Evolutionary conservation across 2,329 filamentous ascomycete species (phyloP).

Genomic region (Monilinia aucupariae): DNA sequence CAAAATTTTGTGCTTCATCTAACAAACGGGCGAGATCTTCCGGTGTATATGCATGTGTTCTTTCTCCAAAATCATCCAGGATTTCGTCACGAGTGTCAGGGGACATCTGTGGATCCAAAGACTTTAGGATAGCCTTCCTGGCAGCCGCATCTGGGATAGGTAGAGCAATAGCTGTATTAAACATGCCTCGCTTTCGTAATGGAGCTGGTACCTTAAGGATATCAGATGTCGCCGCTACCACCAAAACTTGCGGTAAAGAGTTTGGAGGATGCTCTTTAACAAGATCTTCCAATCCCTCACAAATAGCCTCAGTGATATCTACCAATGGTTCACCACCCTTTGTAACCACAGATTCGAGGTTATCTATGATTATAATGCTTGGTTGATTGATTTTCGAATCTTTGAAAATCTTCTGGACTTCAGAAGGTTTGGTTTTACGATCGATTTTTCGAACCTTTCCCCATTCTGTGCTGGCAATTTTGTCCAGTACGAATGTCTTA

Average conservation of each 20-base stretch:
- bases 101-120: constrained; percentile 41
- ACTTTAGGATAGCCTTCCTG: constrained; percentile 68
- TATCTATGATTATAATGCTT: constrained; percentile 73
- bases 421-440: constrained; percentile 49
- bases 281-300: constrained; percentile 52
- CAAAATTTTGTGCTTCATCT: constrained; percentile 43
- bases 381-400: constrained; percentile 64
- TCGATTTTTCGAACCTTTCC: constrained; percentile 59
- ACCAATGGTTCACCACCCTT: constrained; percentile 50
- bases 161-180: constrained; percentile 64
- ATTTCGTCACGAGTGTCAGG: constrained; percentile 46
- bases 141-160: constrained; percentile 68
- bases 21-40: constrained; percentile 67
- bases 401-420: constrained; percentile 63
- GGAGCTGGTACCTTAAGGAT: constrained; percentile 65
- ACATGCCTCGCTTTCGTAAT: constrained; percentile 59
- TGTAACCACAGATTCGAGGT: constrained; percentile 64
- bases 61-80: constrained; percentile 58
- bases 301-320: constrained; percentile 47
- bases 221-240: constrained; percentile 71
- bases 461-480: constrained; percentile 65
- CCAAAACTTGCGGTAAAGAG: constrained; percentile 53
- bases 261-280: constrained; percentile 32
- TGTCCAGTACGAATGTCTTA: constrained; percentile 69
- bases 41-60: constrained; percentile 83